These are phyloP conservation scores for Trichocladium antarcticum DNA, from an alignment of 495 filamentous ascomycete genomes.

Conservation along the genomic window DNA sequence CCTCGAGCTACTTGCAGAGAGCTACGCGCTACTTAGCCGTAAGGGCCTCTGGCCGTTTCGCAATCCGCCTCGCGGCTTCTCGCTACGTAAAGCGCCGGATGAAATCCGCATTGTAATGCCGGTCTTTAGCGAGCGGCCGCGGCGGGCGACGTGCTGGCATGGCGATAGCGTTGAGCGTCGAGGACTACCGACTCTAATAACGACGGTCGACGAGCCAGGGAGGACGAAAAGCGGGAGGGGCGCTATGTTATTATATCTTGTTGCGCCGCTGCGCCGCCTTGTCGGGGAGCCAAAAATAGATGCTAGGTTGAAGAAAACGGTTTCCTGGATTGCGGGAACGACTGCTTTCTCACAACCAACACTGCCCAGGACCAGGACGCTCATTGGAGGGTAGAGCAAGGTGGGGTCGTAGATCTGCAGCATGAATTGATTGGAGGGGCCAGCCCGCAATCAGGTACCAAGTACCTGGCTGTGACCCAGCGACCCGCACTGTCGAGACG, in stretches of 20 bases:
- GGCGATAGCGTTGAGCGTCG: slow-evolving; percentile 4
- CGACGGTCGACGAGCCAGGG: neutral
- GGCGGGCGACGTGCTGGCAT: slow-evolving; percentile 6
- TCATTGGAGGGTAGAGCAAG: too few relatives aligned
- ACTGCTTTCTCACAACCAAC: neutral
- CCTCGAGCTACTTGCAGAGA: slow-evolving; percentile 5
- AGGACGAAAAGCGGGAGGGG: neutral
- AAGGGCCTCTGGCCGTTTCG: neutral
- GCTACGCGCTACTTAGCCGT: slow-evolving; percentile 9
- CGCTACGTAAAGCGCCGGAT: slow-evolving; percentile 9
- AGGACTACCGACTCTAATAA: neutral
- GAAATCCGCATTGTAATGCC: slow-evolving; percentile 6
- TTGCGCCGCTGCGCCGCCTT: neutral
- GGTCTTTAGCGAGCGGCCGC: neutral
- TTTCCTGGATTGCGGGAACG: neutral
- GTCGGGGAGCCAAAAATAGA: slow-evolving; percentile 1
- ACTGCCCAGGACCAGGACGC: too few relatives aligned
- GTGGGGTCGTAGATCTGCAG: too few relatives aligned
- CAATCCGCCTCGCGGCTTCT: neutral
- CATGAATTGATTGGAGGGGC: neutral
- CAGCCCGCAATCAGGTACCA: neutral
- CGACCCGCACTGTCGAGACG: slow-evolving; percentile 5
- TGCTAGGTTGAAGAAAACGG: neutral
- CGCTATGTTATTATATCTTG: slow-evolving; percentile 1
- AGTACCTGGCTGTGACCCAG: slow-evolving; percentile 8